These are phyloP conservation scores for Aspergillus sclerotialis DNA, from an alignment of 2,329 filamentous ascomycete species.

Conservation along the genomic window DNA sequence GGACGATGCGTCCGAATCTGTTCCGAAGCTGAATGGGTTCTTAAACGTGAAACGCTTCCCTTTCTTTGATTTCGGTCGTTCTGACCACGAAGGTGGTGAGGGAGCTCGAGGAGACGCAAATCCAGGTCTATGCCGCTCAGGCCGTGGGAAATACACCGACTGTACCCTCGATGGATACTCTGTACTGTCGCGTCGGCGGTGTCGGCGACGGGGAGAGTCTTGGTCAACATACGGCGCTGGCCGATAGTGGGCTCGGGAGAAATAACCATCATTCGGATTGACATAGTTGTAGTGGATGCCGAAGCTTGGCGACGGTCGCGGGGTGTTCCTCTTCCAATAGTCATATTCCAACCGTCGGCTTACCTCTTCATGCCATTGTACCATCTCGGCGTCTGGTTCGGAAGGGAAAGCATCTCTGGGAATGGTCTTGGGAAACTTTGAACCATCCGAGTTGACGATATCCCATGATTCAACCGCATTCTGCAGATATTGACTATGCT, in stretches of 20 bases:
- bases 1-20: conserved; percentile 21
- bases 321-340: conserved; percentile 35
- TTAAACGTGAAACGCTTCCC: conserved; percentile 11
- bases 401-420: conserved; percentile 67
- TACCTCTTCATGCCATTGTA: conserved; percentile 77
- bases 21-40: conserved; percentile 13
- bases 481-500: conserved; percentile 78
- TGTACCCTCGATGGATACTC: conserved; percentile 15
- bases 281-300: conserved; percentile 21
- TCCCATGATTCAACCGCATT: conserved; percentile 71
- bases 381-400: conserved; percentile 69
- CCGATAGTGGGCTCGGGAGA: conserved; percentile 10
- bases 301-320: conserved; percentile 25
- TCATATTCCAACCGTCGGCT: conserved; percentile 63
- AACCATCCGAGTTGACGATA: conserved; percentile 62
- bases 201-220: conserved; percentile 14
- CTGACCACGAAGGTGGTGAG: conserved; percentile 19
- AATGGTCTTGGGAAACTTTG: conserved; percentile 51
- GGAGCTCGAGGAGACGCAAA: conserved; percentile 18
- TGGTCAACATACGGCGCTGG: conserved; percentile 13
- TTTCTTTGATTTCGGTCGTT: conserved; percentile 13
- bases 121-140: conserved; percentile 11
- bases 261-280: conserved; percentile 22
- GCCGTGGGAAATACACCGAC: conserved; percentile 9
- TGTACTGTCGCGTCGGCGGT: conserved; percentile 16